phyloP scores from a whole-genome alignment of 345 rosid species.

The Syzygium aromaticum region DNA sequence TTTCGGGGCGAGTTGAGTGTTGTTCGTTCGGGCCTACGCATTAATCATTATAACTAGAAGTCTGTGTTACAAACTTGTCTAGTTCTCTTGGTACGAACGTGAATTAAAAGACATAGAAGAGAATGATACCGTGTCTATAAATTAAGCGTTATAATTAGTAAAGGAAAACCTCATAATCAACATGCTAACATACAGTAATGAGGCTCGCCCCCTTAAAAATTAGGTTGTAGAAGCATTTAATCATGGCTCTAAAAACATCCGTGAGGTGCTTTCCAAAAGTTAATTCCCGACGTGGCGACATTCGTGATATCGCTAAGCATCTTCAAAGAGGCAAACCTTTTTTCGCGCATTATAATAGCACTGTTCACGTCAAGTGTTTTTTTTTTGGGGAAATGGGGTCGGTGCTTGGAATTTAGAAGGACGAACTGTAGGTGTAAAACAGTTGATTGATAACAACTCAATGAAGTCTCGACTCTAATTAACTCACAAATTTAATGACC shows the following conservation, averaged over 20 bases:
- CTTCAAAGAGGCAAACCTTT: not conserved
- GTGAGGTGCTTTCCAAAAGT: not conserved
- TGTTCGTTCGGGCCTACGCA: no score
- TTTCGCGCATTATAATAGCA: not conserved
- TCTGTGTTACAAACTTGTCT: not conserved
- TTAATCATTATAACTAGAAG: no score
- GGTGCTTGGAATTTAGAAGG: not conserved
- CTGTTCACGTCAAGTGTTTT: fast-evolving
- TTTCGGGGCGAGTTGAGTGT: no score
- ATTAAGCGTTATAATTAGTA: not conserved
- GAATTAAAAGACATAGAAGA: not conserved
- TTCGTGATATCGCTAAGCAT: not conserved
- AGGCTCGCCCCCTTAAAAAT: not conserved
- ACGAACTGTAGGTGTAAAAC: not conserved
- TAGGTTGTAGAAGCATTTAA: not conserved
- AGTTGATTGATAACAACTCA: not conserved
- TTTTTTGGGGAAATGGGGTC: fast-evolving
- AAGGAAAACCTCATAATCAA: not conserved
- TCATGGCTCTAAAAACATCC: not conserved
- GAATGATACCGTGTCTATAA: not conserved
- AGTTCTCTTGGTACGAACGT: not conserved
- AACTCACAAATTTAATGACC: no score
- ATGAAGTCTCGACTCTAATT: no score
- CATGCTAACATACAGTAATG: not conserved
- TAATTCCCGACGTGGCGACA: not conserved